A percentile compares a stretch with the other conserved stretches of the same genome.
phyloP scores from a whole-genome alignment of 192 early-diverging fungal genomes.

The Coemansia sp. region DNA sequence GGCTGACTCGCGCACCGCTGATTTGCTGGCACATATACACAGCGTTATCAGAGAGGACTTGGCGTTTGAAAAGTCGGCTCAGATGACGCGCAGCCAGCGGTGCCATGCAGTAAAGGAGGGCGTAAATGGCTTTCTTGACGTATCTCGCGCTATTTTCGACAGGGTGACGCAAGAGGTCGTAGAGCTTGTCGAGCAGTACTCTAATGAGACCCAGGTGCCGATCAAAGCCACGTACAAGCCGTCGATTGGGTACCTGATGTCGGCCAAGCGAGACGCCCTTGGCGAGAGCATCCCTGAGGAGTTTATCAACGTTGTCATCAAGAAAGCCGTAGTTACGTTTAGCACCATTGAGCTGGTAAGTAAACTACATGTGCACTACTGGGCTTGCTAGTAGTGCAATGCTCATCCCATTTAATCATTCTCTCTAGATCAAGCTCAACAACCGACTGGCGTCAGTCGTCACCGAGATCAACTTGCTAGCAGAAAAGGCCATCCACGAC shows the following conservation, averaged over 20 bases:
- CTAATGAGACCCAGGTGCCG: constrained; percentile 53
- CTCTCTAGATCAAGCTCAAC: constrained; percentile 69
- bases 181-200: constrained; percentile 50
- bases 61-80: constrained; percentile 65
- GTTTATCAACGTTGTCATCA: constrained; percentile 73
- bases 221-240: constrained; percentile 69
- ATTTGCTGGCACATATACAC: constrained; percentile 56
- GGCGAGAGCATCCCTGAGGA: constrained; percentile 56
- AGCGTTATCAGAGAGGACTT: constrained; percentile 71
- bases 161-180: constrained; percentile 42
- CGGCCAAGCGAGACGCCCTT: constrained; percentile 42
- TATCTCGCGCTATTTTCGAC: constrained; percentile 53
- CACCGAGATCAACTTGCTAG: constrained; percentile 78
- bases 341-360: constrained; percentile 76
- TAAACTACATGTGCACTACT: background rate
- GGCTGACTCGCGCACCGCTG: constrained; percentile 33
- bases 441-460: constrained; percentile 77
- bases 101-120: constrained; percentile 86
- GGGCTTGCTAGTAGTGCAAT: background rate
- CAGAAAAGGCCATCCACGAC: constrained; percentile 57
- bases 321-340: constrained; percentile 61
- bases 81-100: constrained; percentile 77
- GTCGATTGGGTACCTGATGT: constrained; percentile 63
- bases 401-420: background rate
- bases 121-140: constrained; percentile 81